A percentile compares a stretch with the other conserved stretches of the same genome.
Evolutionary conservation across 805 yeast species (phyloP).

Genomic region (Cyberlindnera meyerae): DNA sequence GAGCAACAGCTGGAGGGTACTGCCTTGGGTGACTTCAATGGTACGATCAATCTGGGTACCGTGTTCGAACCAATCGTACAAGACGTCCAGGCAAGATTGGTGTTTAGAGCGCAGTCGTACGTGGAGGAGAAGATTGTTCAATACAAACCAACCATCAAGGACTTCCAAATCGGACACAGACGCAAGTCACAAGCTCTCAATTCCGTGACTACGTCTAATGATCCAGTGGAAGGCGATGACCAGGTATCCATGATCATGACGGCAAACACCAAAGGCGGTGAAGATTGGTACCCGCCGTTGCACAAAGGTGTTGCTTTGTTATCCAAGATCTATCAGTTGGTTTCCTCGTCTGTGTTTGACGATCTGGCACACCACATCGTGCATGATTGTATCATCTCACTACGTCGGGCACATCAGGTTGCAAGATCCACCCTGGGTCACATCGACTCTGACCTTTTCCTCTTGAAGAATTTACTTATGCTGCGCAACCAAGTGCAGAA

Average conservation of each 20-base stretch:
- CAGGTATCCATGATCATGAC: conserved; percentile 4
- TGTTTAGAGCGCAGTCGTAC: conserved; percentile 70
- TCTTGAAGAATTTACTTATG: conserved; percentile 66
- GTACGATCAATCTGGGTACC: conserved; percentile 46
- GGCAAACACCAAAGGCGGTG: conserved; percentile 21
- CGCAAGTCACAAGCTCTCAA: too few relatives aligned
- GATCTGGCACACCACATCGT: conserved; percentile 85
- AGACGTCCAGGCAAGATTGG: conserved; percentile 75
- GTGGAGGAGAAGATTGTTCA: conserved; percentile 64
- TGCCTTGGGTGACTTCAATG: conserved; percentile 12
- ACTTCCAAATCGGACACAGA: conserved; percentile 49
- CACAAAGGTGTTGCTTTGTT: conserved; percentile 62
- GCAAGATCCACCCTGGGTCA: conserved; percentile 44
- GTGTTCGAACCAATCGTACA: conserved; percentile 67
- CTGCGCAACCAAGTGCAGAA: conserved; percentile 64
- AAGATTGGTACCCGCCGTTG: conserved; percentile 65
- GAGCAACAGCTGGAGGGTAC: conserved; percentile 5
- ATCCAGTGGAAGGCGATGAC: conserved; percentile 9
- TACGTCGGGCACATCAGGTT: conserved; percentile 48
- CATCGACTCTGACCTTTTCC: conserved; percentile 58
- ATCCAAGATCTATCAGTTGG: conserved; percentile 73
- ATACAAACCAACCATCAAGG: conserved; percentile 64
- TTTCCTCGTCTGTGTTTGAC: conserved; percentile 76
- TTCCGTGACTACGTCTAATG: not conserved
- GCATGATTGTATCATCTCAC: conserved; percentile 64